Percentiles rank a stretch among this genome's conserved stretches.
These are phyloP conservation scores for Sechiopsis laciniata DNA, from an alignment of 306 rosid species.

Conservation along the genomic window DNA sequence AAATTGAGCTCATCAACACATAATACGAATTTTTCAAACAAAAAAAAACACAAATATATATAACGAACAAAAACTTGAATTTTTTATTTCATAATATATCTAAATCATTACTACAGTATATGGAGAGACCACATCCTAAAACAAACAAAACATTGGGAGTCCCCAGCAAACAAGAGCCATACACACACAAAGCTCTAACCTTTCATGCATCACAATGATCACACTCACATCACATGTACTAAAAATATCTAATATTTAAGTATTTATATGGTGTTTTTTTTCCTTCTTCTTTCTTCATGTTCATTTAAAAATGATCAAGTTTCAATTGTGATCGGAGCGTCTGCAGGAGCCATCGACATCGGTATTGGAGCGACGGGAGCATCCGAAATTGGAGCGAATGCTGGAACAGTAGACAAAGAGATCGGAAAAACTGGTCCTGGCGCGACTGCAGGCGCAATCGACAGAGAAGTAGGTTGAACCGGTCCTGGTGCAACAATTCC, in stretches of 20 bases:
- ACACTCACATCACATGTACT: too few species aligned
- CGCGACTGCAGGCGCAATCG: constrained; percentile 23
- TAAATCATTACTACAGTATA: neutral
- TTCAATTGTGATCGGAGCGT: neutral
- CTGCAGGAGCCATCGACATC: neutral
- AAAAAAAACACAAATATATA: too few species aligned
- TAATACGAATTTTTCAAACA: too few species aligned
- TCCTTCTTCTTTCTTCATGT: neutral
- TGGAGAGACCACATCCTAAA: neutral
- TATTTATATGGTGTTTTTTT: neutral
- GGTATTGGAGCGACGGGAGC: neutral
- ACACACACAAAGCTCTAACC: neutral
- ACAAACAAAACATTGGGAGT: neutral
- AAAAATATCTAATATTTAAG: neutral
- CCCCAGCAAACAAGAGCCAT: neutral
- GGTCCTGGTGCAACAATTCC: constrained; percentile 67
- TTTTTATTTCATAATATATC: neutral
- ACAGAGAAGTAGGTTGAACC: constrained; percentile 25
- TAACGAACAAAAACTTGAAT: neutral
- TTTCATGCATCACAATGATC: neutral
- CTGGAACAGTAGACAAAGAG: neutral
- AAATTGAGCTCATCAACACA: too few species aligned
- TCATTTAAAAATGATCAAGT: neutral
- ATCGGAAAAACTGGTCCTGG: neutral
- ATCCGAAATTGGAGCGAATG: neutral